A percentile compares a stretch with the other conserved stretches of the same genome.
phyloP scores from a whole-genome alignment of 805 yeast species.

The Candida silvatica region DNA sequence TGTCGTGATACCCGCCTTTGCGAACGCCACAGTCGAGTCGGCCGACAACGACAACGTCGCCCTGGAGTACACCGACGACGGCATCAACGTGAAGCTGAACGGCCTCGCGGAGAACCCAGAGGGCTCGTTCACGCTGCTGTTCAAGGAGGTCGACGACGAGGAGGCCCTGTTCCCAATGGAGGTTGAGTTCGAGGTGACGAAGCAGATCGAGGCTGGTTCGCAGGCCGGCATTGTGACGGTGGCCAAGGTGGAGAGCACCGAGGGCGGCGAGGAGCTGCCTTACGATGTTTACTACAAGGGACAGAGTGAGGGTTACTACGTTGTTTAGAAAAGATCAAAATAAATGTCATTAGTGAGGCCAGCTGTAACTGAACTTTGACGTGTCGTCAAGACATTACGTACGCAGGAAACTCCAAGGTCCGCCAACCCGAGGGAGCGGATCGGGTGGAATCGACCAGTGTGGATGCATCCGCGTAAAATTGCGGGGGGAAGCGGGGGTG shows the following conservation, averaged over 20 bases:
- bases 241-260: slow-evolving; percentile 49
- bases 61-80: slow-evolving; percentile 56
- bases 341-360: too few species aligned
- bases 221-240: slow-evolving; percentile 57
- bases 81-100: slow-evolving; percentile 58
- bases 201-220: slow-evolving; percentile 13
- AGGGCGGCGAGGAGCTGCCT: slow-evolving; percentile 41
- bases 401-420: too few species aligned
- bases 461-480: too few species aligned
- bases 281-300: slow-evolving; percentile 57
- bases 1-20: slow-evolving; percentile 59
- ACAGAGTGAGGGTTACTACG: slow-evolving; percentile 49
- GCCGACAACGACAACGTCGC: slow-evolving; percentile 48
- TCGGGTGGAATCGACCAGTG: too few species aligned
- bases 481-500: too few species aligned
- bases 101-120: slow-evolving; percentile 38
- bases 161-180: slow-evolving; percentile 86
- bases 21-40: slow-evolving; percentile 41
- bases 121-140: slow-evolving; percentile 74
- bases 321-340: too few species aligned
- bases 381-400: too few species aligned
- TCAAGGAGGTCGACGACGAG: slow-evolving; percentile 61
- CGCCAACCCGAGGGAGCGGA: too few species aligned
- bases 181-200: slow-evolving; percentile 45
- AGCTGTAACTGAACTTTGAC: too few species aligned